Percentiles rank a stretch among this genome's conserved stretches.
Evolutionary conservation across 2,329 filamentous ascomycete genomes (phyloP).

Genomic region (Emergomyces orientalis): DNA sequence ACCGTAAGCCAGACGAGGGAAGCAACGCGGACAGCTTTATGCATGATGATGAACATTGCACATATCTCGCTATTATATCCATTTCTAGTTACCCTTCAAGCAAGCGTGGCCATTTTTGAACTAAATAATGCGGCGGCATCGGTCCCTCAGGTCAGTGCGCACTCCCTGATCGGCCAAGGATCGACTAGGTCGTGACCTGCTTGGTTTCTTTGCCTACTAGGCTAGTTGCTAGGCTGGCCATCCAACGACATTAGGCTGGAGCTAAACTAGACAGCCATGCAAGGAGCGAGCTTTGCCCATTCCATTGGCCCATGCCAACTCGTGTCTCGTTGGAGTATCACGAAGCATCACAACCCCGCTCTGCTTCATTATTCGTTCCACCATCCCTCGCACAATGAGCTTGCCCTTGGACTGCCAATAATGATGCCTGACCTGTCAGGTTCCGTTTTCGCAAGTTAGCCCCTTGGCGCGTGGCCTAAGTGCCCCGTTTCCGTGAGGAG

Average conservation of each 20-base stretch:
- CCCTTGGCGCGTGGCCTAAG: neutral
- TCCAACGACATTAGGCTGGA: neutral
- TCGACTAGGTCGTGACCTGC: neutral
- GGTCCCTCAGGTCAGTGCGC: neutral
- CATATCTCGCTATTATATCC: neutral
- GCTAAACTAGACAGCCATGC: neutral
- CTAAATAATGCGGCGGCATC: neutral
- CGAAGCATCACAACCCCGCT: neutral
- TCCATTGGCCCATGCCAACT: neutral
- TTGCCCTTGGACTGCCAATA: neutral
- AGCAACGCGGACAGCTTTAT: neutral
- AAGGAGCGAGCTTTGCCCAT: neutral
- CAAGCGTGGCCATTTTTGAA: neutral
- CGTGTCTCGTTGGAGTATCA: conserved; percentile 4
- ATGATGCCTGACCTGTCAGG: neutral
- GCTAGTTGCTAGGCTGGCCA: neutral
- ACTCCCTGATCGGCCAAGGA: neutral
- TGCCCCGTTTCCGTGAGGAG: neutral
- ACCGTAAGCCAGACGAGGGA: neutral
- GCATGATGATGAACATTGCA: neutral
- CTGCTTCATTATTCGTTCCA: conserved; percentile 11
- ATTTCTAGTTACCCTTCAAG: neutral
- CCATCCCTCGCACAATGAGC: neutral
- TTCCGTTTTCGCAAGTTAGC: neutral
- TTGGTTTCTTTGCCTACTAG: neutral